Conservation (phyloP, 192 early-diverging fungal genomes). For the Entomortierella beljakovae region DNA sequence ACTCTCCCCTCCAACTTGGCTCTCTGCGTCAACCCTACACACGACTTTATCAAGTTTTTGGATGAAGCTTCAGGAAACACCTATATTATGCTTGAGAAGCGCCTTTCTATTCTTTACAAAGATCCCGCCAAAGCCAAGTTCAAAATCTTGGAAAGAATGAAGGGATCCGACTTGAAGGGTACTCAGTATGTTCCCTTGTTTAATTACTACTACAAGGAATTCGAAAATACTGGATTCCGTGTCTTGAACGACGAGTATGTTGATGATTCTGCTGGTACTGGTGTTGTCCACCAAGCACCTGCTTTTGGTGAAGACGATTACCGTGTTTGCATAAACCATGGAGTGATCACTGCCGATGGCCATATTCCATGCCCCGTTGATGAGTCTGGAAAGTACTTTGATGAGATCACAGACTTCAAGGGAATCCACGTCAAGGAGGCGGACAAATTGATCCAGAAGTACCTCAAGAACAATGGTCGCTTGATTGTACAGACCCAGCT, state of each 20-base stretch:
- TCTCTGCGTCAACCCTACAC: constrained; percentile 91
- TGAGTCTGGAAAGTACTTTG: constrained; percentile 85
- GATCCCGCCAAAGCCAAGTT: constrained; percentile 95
- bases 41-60: constrained; percentile 96
- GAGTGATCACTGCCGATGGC: constrained; percentile 85
- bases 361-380: constrained; percentile 92
- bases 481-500: constrained; percentile 93
- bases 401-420: constrained; percentile 79
- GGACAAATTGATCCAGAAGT: constrained; percentile 96
- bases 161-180: constrained; percentile 84
- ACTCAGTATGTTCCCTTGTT: constrained; percentile 93
- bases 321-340: constrained; percentile 87
- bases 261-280: constrained; percentile 93
- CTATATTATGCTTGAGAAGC: constrained; percentile 89
- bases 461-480: constrained; percentile 83
- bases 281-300: constrained; percentile 97
- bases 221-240: constrained; percentile 84
- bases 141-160: constrained; percentile 81
- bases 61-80: constrained; percentile 83
- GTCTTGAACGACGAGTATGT: constrained; percentile 94
- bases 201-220: constrained; percentile 77
- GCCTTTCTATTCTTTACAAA: constrained; percentile 93
- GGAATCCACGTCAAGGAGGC: constrained; percentile 95
- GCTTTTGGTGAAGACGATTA: constrained; percentile 99
- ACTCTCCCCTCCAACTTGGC: constrained; percentile 96